Percentiles rank a stretch among this genome's conserved stretches.
phyloP scores from a whole-genome alignment of 1,139 yeast species.

The Protomyces inouyei region DNA sequence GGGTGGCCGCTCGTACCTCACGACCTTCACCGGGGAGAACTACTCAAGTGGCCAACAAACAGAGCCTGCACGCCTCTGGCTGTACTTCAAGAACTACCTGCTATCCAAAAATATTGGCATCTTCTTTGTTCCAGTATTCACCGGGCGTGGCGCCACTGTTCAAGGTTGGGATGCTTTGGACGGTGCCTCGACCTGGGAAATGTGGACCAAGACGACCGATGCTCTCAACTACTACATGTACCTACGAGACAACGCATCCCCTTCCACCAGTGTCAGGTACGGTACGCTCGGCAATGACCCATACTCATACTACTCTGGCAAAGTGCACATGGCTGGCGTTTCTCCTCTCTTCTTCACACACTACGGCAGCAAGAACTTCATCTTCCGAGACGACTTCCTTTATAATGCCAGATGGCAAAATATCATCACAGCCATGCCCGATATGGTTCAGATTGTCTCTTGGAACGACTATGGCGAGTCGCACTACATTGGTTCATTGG shows the following conservation, averaged over 20 bases:
- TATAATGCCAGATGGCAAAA: conserved; percentile 28
- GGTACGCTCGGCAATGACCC: conserved; percentile 1
- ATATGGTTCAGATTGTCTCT: conserved; percentile 28
- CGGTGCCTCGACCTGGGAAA: conserved; percentile 28
- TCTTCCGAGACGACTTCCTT: conserved; percentile 22
- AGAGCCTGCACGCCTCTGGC: conserved; percentile 22
- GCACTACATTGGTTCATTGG: conserved; percentile 27
- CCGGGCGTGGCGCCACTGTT: conserved; percentile 11
- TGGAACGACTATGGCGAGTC: conserved; percentile 32
- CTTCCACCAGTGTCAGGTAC: not conserved
- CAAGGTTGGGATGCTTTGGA: conserved; percentile 28
- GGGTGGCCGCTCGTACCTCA: conserved; percentile 21
- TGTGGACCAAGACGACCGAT: conserved; percentile 26
- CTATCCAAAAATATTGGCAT: conserved; percentile 5
- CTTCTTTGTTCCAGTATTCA: conserved; percentile 29
- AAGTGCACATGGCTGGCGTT: conserved; percentile 29
- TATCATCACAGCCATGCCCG: conserved; percentile 20
- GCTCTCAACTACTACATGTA: conserved; percentile 15
- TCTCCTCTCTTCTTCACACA: conserved; percentile 30
- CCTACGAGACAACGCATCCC: conserved; percentile 5
- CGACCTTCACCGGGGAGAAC: conserved; percentile 28
- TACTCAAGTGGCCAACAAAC: conserved; percentile 10
- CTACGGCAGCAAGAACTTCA: conserved; percentile 26
- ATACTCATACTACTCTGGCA: conserved; percentile 2
- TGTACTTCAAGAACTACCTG: conserved; percentile 26